A percentile compares a stretch with the other conserved stretches of the same genome.
These are phyloP conservation scores for Nemophila menziesii DNA, from an alignment of 257 asterid genomes.

Conservation along the genomic window DNA sequence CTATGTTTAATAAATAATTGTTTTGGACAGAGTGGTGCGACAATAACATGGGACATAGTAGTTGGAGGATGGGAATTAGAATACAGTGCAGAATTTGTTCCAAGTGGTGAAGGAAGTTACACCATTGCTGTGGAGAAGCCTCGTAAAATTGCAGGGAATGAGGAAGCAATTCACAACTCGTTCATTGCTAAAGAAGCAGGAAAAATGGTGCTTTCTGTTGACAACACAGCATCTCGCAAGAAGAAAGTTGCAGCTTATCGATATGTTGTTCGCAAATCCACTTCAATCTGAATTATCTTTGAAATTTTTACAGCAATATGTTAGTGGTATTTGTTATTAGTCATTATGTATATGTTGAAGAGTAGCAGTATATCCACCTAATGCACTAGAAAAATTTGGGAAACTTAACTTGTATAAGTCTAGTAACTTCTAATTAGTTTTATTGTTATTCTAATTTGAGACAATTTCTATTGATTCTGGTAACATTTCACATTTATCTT, in stretches of 20 bases:
- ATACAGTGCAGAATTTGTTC: constrained; percentile 66
- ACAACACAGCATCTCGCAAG: constrained; percentile 55
- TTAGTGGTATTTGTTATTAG: background rate
- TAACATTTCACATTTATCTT: too few relatives aligned
- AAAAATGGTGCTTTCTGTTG: constrained; percentile 67
- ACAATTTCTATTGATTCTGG: too few relatives aligned
- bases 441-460: too few relatives aligned
- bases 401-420: too few relatives aligned
- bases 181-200: constrained; percentile 51
- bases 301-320: too few relatives aligned
- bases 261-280: constrained; percentile 44
- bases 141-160: constrained; percentile 36
- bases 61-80: constrained; percentile 93
- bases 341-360: background rate
- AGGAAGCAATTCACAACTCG: constrained; percentile 56
- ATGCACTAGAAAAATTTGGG: too few relatives aligned
- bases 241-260: constrained; percentile 84
- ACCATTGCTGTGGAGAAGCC: constrained; percentile 73
- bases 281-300: constrained; percentile 9
- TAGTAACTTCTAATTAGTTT: too few relatives aligned
- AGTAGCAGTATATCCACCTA: too few relatives aligned
- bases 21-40: constrained; percentile 42
- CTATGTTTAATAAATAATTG: too few relatives aligned
- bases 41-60: constrained; percentile 76
- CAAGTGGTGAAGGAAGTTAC: constrained; percentile 51